phyloP scores from a whole-genome alignment of 2,329 filamentous ascomycete species.

The Colletotrichum tofieldiae region DNA sequence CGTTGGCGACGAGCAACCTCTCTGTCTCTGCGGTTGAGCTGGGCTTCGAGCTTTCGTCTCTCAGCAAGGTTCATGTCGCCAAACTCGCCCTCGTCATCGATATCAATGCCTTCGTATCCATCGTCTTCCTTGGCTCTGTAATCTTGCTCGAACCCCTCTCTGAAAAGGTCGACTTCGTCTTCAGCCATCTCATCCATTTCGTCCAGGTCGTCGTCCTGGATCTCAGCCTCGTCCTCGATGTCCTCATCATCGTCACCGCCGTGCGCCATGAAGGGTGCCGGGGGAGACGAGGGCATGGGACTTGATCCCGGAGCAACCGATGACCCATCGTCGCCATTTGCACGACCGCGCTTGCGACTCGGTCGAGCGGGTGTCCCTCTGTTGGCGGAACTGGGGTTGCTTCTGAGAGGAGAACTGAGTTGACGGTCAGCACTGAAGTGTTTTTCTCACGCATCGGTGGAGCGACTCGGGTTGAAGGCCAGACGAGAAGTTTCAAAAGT shows the following conservation, averaged over 20 bases:
- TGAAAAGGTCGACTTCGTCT: slow-evolving; percentile 85
- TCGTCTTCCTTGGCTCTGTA: slow-evolving; percentile 79
- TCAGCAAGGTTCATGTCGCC: slow-evolving; percentile 77
- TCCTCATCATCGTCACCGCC: slow-evolving; percentile 81
- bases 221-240: slow-evolving; percentile 79
- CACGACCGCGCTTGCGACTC: slow-evolving; percentile 71
- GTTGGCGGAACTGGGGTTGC: slow-evolving; percentile 87
- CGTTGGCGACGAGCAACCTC: slow-evolving; percentile 78
- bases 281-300: slow-evolving; percentile 77
- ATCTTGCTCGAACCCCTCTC: slow-evolving; percentile 80
- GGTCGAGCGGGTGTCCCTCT: slow-evolving; percentile 72
- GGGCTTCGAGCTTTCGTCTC: slow-evolving; percentile 79
- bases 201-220: slow-evolving; percentile 81
- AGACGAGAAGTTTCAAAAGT: background rate
- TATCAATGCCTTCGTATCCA: slow-evolving; percentile 77
- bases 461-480: background rate
- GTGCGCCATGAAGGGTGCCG: slow-evolving; percentile 76
- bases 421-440: slow-evolving; percentile 35
- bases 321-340: slow-evolving; percentile 67
- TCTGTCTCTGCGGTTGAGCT: slow-evolving; percentile 81
- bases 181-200: slow-evolving; percentile 88
- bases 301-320: slow-evolving; percentile 70
- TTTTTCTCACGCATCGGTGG: slow-evolving; percentile 9
- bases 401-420: slow-evolving; percentile 84
- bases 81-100: slow-evolving; percentile 85